phyloP scores from a whole-genome alignment of 768 basidiomycete genomes.

The Pulveroboletus ravenelii region DNA sequence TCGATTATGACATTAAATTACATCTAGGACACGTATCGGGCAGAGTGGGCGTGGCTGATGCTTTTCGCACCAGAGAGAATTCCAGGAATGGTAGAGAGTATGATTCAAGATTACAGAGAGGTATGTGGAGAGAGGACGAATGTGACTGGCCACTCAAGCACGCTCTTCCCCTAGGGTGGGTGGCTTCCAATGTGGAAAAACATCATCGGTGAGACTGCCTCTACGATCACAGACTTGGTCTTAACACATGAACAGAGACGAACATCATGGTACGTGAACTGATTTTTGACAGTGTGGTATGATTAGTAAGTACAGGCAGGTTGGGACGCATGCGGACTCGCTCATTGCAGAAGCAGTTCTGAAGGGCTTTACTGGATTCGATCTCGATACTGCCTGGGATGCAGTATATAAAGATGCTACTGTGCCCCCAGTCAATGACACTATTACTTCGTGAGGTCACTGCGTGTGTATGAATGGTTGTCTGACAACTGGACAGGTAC shows the following conservation, averaged over 20 bases:
- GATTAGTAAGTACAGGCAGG: conserved; percentile 32
- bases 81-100: conserved; percentile 69
- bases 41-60: conserved; percentile 75
- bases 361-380: conserved; percentile 62
- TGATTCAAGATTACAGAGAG: conserved; percentile 74
- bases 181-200: conserved; percentile 94
- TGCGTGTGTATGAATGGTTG: not conserved
- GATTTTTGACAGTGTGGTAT: not conserved
- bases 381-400: conserved; percentile 61
- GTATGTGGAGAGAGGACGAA: conserved; percentile 26
- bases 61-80: conserved; percentile 74
- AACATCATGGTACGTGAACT: conserved; percentile 64
- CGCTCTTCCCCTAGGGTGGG: conserved; percentile 44
- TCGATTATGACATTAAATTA: not conserved
- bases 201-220: conserved; percentile 47
- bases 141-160: not conserved
- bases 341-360: conserved; percentile 67
- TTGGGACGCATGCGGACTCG: conserved; percentile 77
- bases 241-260: conserved; percentile 43
- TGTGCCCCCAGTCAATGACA: conserved; percentile 55
- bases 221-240: not conserved
- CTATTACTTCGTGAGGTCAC: conserved; percentile 41
- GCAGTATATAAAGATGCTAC: conserved; percentile 74
- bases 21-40: conserved; percentile 68
- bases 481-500: conserved; percentile 40